Conservation (phyloP, 1,284 basidiomycete genomes). For the Malassezia brasiliensis region DNA sequence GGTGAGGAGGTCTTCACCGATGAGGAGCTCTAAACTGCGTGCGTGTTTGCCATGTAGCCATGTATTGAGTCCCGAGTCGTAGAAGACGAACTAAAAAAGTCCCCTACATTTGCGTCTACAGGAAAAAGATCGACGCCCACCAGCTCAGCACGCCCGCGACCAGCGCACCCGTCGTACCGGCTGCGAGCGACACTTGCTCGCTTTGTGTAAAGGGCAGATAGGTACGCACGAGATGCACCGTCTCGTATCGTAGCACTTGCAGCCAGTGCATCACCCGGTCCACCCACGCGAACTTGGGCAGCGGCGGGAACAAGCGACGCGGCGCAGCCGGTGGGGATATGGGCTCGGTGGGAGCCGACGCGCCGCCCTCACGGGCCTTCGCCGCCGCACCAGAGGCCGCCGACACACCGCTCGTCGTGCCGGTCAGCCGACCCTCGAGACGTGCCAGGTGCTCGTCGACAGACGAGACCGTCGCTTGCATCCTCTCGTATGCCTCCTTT, state of each 20-base stretch:
- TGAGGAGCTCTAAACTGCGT: constrained; percentile 23
- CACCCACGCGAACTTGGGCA: background rate
- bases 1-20: constrained; percentile 32
- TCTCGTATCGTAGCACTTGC: background rate
- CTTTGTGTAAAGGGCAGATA: constrained; percentile 1
- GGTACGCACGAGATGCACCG: background rate
- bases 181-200: background rate
- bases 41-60: background rate
- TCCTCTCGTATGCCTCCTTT: constrained; percentile 18
- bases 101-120: background rate
- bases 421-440: background rate
- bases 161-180: constrained; percentile 4
- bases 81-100: no score
- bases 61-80: no score
- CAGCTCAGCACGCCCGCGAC: constrained; percentile 5
- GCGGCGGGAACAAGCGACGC: background rate
- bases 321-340: background rate
- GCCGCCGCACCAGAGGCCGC: background rate
- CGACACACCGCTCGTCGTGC: background rate
- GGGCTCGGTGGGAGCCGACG: background rate
- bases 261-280: background rate
- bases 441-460: constrained; percentile 21
- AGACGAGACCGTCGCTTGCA: constrained; percentile 21
- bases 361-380: background rate
- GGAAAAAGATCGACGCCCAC: background rate